These are phyloP conservation scores for Chrysoporthe puriensis DNA, from an alignment of 2,329 filamentous ascomycete genomes.

Conservation along the genomic window DNA sequence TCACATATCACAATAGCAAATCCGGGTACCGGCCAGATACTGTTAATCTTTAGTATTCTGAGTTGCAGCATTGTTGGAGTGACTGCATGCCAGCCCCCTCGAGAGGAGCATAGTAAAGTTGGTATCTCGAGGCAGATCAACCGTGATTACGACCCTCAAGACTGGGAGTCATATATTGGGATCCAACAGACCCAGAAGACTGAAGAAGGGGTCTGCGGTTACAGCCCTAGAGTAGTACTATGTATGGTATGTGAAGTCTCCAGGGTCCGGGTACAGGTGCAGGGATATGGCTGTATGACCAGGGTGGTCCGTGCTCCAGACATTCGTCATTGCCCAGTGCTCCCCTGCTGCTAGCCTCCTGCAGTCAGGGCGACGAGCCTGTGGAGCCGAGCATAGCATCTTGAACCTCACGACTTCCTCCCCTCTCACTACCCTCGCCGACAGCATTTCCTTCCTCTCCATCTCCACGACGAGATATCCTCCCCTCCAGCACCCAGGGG, in stretches of 20 bases:
- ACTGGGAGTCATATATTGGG: too few species aligned
- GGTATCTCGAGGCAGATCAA: too few species aligned
- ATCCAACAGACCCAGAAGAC: too few species aligned
- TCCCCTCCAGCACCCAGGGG: too few species aligned
- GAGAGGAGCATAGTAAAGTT: too few species aligned
- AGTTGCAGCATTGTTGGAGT: too few species aligned
- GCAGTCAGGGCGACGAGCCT: slow-evolving; percentile 4
- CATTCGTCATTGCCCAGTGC: slow-evolving; percentile 11
- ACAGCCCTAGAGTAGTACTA: not conserved
- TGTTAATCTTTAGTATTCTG: too few species aligned
- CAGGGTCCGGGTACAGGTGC: not conserved
- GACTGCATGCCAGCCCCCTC: too few species aligned
- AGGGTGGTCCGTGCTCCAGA: slow-evolving; percentile 5
- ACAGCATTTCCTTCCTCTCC: not conserved
- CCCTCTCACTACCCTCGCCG: slow-evolving; percentile 1
- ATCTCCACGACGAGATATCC: not conserved
- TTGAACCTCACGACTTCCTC: slow-evolving; percentile 4
- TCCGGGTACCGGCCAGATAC: too few species aligned
- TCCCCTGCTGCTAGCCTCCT: slow-evolving; percentile 3
- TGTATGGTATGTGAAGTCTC: not conserved
- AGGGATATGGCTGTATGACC: slow-evolving; percentile 6
- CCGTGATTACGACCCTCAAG: too few species aligned
- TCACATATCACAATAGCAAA: too few species aligned
- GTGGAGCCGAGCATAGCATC: slow-evolving; percentile 9
- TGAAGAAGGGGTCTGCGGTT: too few species aligned